Conservation (phyloP, 352 stramenopile species). For the Pythium angustatum region DNA sequence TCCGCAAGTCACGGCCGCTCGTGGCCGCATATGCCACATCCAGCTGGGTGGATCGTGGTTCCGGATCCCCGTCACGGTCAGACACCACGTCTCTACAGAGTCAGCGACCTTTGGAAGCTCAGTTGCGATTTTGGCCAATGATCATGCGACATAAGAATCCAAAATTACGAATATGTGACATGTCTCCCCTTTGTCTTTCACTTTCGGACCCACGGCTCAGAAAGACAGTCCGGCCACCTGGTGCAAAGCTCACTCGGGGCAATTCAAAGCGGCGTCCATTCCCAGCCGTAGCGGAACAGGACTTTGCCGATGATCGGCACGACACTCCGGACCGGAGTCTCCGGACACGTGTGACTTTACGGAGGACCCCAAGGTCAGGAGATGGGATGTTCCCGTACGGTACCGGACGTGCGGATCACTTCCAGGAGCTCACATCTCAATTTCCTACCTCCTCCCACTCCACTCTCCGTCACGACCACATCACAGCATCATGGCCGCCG, state of each 20-base stretch:
- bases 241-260: background rate
- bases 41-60: constrained; percentile 16
- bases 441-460: background rate
- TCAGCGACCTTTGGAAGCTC: background rate
- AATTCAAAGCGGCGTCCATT: too few species aligned
- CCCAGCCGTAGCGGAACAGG: background rate
- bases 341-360: constrained; percentile 17
- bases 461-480: background rate
- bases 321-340: too few species aligned
- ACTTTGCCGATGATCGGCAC: constrained; percentile 10
- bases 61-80: constrained; percentile 1
- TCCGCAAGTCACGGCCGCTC: too few species aligned
- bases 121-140: constrained; percentile 16
- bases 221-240: constrained; percentile 26
- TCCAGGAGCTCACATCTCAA: constrained; percentile 19
- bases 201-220: constrained; percentile 3
- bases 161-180: constrained; percentile 24
- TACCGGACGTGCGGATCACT: background rate
- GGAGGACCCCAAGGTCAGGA: background rate
- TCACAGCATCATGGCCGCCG: constrained; percentile 24
- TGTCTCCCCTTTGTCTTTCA: background rate
- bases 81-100: constrained; percentile 2
- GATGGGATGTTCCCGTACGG: background rate
- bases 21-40: background rate
- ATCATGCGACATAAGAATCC: constrained; percentile 7